Percentiles rank a stretch among this genome's conserved stretches.
Conservation (phyloP, 371 early-diverging fungal species). For the Fennellomyces sp. region DNA sequence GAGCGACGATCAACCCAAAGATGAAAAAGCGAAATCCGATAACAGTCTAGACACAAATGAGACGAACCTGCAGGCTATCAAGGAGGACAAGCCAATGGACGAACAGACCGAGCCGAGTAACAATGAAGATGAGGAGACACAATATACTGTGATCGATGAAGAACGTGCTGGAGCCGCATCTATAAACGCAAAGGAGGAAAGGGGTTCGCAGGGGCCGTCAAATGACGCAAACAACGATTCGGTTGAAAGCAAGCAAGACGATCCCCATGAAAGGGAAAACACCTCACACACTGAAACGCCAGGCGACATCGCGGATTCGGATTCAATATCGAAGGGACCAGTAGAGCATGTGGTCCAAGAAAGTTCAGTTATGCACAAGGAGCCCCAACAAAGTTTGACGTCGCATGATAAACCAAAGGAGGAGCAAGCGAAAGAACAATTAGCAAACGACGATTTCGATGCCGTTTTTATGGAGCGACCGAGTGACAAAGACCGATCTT, state of each 20-base stretch:
- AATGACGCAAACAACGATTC: background rate
- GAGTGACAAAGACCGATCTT: background rate
- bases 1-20: background rate
- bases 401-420: background rate
- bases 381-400: background rate
- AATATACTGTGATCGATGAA: background rate
- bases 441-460: constrained; percentile 5
- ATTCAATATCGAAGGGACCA: background rate
- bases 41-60: background rate
- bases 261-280: background rate
- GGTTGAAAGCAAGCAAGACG: background rate
- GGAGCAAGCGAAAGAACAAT: background rate
- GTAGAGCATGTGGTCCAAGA: background rate
- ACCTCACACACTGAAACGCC: background rate
- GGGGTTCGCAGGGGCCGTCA: background rate
- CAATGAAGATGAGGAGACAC: background rate
- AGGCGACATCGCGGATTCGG: background rate
- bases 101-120: background rate
- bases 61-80: background rate
- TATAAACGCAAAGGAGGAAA: background rate
- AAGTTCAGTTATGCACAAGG: background rate
- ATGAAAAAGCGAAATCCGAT: background rate
- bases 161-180: background rate
- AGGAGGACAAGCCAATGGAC: constrained; percentile 1
- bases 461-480: constrained; percentile 16